Evolutionary conservation across 2,329 filamentous ascomycete genomes (phyloP), one percentile per base, ranked within the genome.

Genomic region (Sarocladium oryzae): DNA sequence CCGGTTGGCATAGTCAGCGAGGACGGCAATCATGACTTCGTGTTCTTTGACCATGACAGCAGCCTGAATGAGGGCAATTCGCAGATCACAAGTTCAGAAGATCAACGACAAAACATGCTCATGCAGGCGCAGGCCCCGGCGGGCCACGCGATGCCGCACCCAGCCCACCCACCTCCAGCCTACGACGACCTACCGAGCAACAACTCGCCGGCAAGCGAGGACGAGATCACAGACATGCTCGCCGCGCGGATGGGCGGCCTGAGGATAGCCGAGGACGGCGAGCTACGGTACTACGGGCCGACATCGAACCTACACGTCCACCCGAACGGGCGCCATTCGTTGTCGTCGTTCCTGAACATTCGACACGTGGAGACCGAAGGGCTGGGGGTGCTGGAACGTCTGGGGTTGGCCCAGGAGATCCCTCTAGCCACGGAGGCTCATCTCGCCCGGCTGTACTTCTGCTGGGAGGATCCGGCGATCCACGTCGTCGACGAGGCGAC

Each of bases 401-500:
- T 60, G 2, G 56, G 57, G 1, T 33, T 57, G 3, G 55, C 53
- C 20, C 50, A 55, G 9, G 38, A 40, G 16, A 49, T 62, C 1
- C 45, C 58, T 0, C 13, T 30, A 0, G 52, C 51, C 1, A 48
- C 59, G 3, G 56, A 60, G 16, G 43, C 40, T 3, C 58, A 61
- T 28, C 52, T 62, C 0, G 51, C 56, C 2, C 52, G 48, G 2
- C 55, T 62, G 2, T 62, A 62, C 21, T 62, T 62, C 28, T 32
- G 58, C 0, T 62, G 60, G 60, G 55, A 61, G 24, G 55, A 62
- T 8, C 60, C 58, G 1, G 50, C 54, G 4, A 55, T 57, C 7
- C 57, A 61, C 28, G 55, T 61, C 0, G 56, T 61, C 1, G 59
- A 62, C 9, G 52, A 58, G n/a, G 51, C 53, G 2, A 21, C 53